Evolutionary conservation across 2,329 filamentous ascomycete species (phyloP).

Genomic region (Aspergillus ruber): DNA sequence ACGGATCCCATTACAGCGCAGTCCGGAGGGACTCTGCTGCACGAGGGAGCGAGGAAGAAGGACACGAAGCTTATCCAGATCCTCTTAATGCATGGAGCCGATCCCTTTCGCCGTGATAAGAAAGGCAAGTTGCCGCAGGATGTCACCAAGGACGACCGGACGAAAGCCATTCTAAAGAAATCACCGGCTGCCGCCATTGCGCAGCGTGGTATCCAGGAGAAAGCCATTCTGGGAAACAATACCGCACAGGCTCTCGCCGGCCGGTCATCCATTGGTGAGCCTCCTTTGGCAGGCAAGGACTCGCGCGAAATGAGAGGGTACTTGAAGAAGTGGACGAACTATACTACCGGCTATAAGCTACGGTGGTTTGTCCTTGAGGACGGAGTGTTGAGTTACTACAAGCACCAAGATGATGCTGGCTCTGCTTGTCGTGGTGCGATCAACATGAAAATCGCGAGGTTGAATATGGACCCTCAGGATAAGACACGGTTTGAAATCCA

Average conservation of each 20-base stretch:
- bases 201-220: constrained; percentile 93
- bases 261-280: constrained; percentile 39
- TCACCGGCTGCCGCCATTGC: constrained; percentile 92
- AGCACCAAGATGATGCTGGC: constrained; percentile 94
- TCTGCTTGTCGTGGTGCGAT: constrained; percentile 95
- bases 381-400: constrained; percentile 96
- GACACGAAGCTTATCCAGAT: constrained; percentile 85
- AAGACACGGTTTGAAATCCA: constrained; percentile 98
- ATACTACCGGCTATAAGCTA: constrained; percentile 92
- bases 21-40: constrained; percentile 82
- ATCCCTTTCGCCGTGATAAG: constrained; percentile 89
- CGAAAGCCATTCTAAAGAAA: constrained; percentile 80
- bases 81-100: constrained; percentile 84
- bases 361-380: constrained; percentile 98
- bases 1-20: constrained; percentile 72
- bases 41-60: constrained; percentile 84
- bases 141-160: constrained; percentile 89
- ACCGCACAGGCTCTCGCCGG: constrained; percentile 52
- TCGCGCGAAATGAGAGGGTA: constrained; percentile 97
- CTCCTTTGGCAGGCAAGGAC: constrained; percentile 66
- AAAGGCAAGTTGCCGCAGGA: constrained; percentile 95
- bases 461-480: constrained; percentile 94
- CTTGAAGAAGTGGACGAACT: constrained; percentile 99
- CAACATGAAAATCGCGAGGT: constrained; percentile 92
- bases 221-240: constrained; percentile 79